Conservation (phyloP, 306 rosid species). For the Crotalaria pallida region DNA sequence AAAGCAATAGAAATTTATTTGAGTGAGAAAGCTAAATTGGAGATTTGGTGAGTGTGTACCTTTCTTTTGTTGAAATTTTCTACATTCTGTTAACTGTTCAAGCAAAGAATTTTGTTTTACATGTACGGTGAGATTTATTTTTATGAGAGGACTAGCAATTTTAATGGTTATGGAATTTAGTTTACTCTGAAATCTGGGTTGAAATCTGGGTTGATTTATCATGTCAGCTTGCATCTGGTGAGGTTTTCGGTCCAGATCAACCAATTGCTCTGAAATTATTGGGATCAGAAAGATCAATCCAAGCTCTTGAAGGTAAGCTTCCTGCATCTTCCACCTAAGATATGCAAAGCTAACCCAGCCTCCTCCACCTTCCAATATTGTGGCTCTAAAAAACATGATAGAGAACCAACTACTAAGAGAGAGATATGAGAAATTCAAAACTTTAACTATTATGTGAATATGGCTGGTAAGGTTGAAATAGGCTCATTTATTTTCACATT, state of each 20-base stretch:
- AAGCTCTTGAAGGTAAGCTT: constrained; percentile 90
- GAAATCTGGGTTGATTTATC: constrained; percentile 26
- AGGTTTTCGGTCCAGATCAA: constrained; percentile 91
- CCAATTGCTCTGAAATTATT: constrained; percentile 82
- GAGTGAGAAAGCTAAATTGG: neutral
- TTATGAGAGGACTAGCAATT: neutral
- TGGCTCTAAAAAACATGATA: neutral
- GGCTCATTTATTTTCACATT: neutral
- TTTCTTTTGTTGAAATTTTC: neutral
- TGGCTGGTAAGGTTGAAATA: neutral
- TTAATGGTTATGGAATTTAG: neutral
- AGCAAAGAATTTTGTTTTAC: neutral
- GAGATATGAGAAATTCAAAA: neutral
- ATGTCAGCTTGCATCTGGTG: constrained; percentile 87
- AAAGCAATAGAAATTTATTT: neutral
- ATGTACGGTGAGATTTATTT: neutral
- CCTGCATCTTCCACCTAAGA: constrained; percentile 8
- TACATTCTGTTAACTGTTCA: neutral
- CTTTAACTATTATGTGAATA: neutral
- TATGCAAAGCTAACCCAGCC: neutral
- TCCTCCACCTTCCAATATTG: neutral
- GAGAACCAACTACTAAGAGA: neutral
- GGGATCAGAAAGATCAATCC: constrained; percentile 87
- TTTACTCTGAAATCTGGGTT: constrained; percentile 15
- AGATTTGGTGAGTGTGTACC: neutral